Percentiles rank a stretch among this genome's conserved stretches.
Conservation (phyloP, 345 rosid species). For the Salix viminalis region DNA sequence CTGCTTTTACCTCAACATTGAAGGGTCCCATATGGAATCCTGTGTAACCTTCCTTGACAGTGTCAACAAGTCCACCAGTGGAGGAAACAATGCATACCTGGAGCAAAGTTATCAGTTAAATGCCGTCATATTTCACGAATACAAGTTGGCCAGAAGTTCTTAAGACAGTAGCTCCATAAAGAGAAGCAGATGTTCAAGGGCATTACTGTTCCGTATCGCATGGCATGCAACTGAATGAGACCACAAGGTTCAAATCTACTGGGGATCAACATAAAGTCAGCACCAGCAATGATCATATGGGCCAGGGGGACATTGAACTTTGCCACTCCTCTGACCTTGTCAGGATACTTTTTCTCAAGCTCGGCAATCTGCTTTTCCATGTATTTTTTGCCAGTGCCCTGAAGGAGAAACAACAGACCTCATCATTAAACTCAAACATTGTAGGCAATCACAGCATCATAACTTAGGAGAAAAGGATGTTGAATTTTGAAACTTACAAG, state of each 20-base stretch:
- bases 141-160: neutral
- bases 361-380: slow-evolving; percentile 69
- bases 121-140: neutral
- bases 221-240: slow-evolving; percentile 91
- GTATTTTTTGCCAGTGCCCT: slow-evolving; percentile 89
- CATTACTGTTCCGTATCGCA: slow-evolving; percentile 93
- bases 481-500: slow-evolving; percentile 50
- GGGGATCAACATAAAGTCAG: slow-evolving; percentile 76
- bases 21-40: slow-evolving; percentile 92
- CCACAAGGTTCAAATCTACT: slow-evolving; percentile 99
- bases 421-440: neutral
- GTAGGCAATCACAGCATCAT: neutral
- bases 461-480: neutral
- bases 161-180: neutral
- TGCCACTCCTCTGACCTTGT: slow-evolving; percentile 70
- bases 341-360: slow-evolving; percentile 64
- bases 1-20: slow-evolving; percentile 55
- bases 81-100: slow-evolving; percentile 86
- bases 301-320: slow-evolving; percentile 77
- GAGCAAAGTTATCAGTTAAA: neutral
- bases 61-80: slow-evolving; percentile 94
- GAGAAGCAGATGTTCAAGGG: neutral
- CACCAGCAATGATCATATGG: slow-evolving; percentile 87
- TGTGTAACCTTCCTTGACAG: slow-evolving; percentile 81
- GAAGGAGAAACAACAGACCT: slow-evolving; percentile 3